phyloP scores from a whole-genome alignment of 805 yeast genomes.

The Candida cerambycidarum region DNA sequence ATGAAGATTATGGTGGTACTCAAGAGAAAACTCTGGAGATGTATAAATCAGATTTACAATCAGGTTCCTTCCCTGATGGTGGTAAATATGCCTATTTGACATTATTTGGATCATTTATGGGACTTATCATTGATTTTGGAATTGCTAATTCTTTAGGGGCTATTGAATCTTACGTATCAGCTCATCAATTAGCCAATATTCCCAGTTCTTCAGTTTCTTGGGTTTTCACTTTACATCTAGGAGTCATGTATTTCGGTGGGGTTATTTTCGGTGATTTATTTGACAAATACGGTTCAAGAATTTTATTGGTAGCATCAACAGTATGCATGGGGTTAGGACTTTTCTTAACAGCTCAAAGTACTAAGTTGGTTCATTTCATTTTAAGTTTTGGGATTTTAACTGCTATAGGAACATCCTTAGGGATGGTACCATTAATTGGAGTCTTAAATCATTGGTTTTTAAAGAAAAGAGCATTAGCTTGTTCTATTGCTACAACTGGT shows the following conservation, averaged over 20 bases:
- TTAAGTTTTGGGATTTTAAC: slow-evolving; percentile 25
- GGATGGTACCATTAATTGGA: slow-evolving; percentile 29
- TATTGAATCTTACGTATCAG: slow-evolving; percentile 25
- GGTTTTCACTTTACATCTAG: slow-evolving; percentile 33
- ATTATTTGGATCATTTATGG: slow-evolving; percentile 27
- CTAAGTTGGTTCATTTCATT: slow-evolving; percentile 25
- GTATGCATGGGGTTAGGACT: slow-evolving; percentile 24
- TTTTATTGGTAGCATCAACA: slow-evolving; percentile 22
- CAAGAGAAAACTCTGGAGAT: slow-evolving; percentile 11
- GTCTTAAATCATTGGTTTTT: slow-evolving; percentile 29
- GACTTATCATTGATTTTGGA: slow-evolving; percentile 28
- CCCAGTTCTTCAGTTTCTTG: slow-evolving; percentile 26
- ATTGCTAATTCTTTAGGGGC: slow-evolving; percentile 31
- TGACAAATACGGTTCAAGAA: slow-evolving; percentile 25
- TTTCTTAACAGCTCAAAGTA: slow-evolving; percentile 25
- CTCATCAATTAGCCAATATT: slow-evolving; percentile 20
- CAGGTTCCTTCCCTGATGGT: slow-evolving; percentile 30
- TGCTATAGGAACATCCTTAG: slow-evolving; percentile 29
- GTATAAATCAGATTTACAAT: slow-evolving; percentile 22
- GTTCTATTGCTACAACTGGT: slow-evolving; percentile 29
- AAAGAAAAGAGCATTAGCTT: slow-evolving; percentile 24
- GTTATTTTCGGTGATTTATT: slow-evolving; percentile 30
- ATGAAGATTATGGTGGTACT: slow-evolving; percentile 2
- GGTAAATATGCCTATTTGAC: slow-evolving; percentile 26
- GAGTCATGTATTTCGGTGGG: slow-evolving; percentile 29